Evolutionary conservation across 768 basidiomycete genomes (phyloP).

Genomic region (Boletales sp.): DNA sequence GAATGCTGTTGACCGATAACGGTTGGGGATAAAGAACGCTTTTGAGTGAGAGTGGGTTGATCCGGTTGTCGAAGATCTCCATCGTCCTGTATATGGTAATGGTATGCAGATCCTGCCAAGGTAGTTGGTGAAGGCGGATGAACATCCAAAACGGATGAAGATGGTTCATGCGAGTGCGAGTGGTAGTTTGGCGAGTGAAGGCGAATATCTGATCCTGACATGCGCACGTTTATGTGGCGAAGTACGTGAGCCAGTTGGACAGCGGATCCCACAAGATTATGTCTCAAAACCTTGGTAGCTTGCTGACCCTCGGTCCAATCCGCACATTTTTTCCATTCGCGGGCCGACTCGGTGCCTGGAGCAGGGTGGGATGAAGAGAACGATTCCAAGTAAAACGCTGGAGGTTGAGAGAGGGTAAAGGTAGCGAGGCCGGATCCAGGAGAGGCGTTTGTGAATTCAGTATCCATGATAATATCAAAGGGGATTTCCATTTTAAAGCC

Average conservation of each 20-base stretch:
- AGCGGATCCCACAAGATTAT: constrained; percentile 62
- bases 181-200: constrained; percentile 38
- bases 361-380: constrained; percentile 29
- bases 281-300: constrained; percentile 59
- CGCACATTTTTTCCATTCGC: constrained; percentile 59
- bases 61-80: constrained; percentile 14
- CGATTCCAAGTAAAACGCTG: constrained; percentile 65
- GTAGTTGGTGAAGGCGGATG: constrained; percentile 37
- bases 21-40: constrained; percentile 30
- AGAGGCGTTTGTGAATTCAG: constrained; percentile 51
- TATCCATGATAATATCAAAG: constrained; percentile 57
- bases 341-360: constrained; percentile 26
- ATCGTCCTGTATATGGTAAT: constrained; percentile 17
- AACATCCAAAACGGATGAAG: constrained; percentile 35
- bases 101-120: constrained; percentile 27
- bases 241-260: constrained; percentile 57
- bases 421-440: constrained; percentile 58
- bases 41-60: constrained; percentile 19
- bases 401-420: constrained; percentile 64
- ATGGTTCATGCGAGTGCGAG: constrained; percentile 22
- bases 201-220: constrained; percentile 31
- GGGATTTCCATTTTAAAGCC: constrained; percentile 87
- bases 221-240: constrained; percentile 38
- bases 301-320: constrained; percentile 80
- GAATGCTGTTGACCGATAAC: constrained; percentile 7